Evolutionary conservation across 805 yeast species (phyloP).

Genomic region (Hanseniaspora lachancei): DNA sequence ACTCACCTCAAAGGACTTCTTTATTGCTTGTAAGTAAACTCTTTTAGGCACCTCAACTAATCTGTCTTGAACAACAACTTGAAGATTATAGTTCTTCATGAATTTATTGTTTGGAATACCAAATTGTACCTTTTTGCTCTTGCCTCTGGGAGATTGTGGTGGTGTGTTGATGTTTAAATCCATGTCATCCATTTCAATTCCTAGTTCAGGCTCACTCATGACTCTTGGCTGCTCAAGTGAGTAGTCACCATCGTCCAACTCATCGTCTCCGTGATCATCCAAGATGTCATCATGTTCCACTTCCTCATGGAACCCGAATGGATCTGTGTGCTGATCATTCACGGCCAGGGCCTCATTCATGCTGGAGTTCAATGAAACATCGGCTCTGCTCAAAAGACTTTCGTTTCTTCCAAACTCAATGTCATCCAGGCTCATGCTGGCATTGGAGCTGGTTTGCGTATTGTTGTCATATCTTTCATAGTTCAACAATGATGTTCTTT

Average conservation of each 20-base stretch:
- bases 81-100: conserved; percentile 5
- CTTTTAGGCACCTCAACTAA: conserved; percentile 18
- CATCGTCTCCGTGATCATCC: conserved; percentile 10
- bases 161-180: conserved; percentile 7
- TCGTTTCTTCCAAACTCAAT: conserved; percentile 33
- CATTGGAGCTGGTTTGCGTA: conserved; percentile 23
- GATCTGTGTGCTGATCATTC: background rate
- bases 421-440: conserved; percentile 42
- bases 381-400: conserved; percentile 20
- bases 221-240: conserved; percentile 14
- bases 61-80: conserved; percentile 17
- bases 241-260: conserved; percentile 10
- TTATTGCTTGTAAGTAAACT: background rate
- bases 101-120: background rate
- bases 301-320: conserved; percentile 7
- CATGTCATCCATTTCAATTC: conserved; percentile 5
- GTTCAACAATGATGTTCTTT: conserved; percentile 13
- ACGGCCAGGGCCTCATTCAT: conserved; percentile 13
- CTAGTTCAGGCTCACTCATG: conserved; percentile 7
- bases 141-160: background rate
- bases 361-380: conserved; percentile 19
- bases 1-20: background rate
- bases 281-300: conserved; percentile 2
- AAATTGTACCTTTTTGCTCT: background rate
- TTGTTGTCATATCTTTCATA: conserved; percentile 21